Evolutionary conservation across 2,329 filamentous ascomycete species (phyloP), one percentile per base, ranked within the genome.

Genomic region (Fonsecaea multimorphosa): DNA sequence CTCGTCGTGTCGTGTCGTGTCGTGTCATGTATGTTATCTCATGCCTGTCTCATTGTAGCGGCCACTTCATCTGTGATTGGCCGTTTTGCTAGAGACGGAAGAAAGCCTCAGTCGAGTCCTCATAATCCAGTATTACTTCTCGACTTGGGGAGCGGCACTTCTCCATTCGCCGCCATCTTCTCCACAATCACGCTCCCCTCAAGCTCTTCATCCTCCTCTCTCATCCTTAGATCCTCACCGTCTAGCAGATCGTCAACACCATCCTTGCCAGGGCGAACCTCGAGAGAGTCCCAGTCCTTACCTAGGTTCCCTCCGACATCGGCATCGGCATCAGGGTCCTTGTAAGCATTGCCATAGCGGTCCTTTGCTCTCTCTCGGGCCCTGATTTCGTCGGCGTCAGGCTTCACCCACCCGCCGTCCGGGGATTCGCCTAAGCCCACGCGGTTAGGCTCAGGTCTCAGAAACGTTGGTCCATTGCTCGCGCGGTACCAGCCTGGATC

Each of bases 181-280:
- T 73, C 71, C 4, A 73, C 63, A 57, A 73, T 70, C 22, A 73
- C 61, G 58, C 70, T 72, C 27, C 65, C 70, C 55, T 72, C 67
- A 19, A 72, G 65, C 24, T 70, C 69, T 38, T 70, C 69, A 49
- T 65, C 61, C 6, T 66, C 68, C 11, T 73, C 71, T 38, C 66
- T 64, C 70, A 73, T 72, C 31, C 65, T 55, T 22, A 72, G 60
- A 14, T 71, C 66, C 27, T 68, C 70, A 40, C 66, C 66, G 29
- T 64, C 67, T 9, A 68, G 36, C 27, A 44, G 22, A 34, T 62
- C 61, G 31, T 67, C 68, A 16, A 65, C 46, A 19, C 58, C 65
- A 19, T 69, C 58, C 24, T 55, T 54, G 27, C 49, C 62, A 27
- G 24, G 38, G 4, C 54, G 55, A 19, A 61, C 2, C 14, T 68